These are phyloP conservation scores for Xylariaceae sp. DNA, from an alignment of 2,329 filamentous ascomycete species.

Conservation along the genomic window DNA sequence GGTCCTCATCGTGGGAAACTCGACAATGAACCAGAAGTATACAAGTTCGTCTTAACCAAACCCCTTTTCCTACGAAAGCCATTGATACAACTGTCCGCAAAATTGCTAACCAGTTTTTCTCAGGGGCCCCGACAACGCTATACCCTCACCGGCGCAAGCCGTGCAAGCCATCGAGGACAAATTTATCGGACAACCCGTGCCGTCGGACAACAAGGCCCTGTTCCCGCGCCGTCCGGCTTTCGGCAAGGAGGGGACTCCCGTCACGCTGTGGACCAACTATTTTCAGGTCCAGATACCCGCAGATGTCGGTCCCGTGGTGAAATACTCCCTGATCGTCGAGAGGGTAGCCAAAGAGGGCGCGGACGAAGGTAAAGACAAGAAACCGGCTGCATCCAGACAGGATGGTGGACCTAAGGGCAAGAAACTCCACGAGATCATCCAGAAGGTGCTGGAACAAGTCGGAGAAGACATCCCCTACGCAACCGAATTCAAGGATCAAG, in stretches of 20 bases:
- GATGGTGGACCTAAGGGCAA: conserved; percentile 33
- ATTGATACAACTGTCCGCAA: conserved; percentile 1
- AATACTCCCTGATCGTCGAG: conserved; percentile 41
- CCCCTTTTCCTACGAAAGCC: conserved; percentile 21
- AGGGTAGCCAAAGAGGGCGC: conserved; percentile 4
- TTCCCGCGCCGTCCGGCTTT: conserved; percentile 47
- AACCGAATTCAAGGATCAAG: conserved; percentile 48
- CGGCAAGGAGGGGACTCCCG: conserved; percentile 38
- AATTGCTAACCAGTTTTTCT: not conserved
- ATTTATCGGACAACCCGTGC: conserved; percentile 32
- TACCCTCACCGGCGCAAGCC: conserved; percentile 23
- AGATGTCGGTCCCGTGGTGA: conserved; percentile 32
- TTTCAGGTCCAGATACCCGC: conserved; percentile 40
- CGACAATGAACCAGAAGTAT: not conserved
- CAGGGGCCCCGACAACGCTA: not conserved
- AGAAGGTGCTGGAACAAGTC: conserved; percentile 36
- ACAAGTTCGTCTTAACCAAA: conserved; percentile 17
- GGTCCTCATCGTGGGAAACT: not conserved
- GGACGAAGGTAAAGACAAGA: conserved; percentile 8
- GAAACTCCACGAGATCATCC: conserved; percentile 42
- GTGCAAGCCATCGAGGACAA: conserved; percentile 39
- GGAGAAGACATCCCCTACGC: conserved; percentile 33
- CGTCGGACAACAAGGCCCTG: conserved; percentile 3
- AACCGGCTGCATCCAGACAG: not conserved
- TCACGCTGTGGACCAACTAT: conserved; percentile 51